phyloP scores from a whole-genome alignment of 2,329 filamentous ascomycete species.

The Thermothelomyces thermophilus region DNA sequence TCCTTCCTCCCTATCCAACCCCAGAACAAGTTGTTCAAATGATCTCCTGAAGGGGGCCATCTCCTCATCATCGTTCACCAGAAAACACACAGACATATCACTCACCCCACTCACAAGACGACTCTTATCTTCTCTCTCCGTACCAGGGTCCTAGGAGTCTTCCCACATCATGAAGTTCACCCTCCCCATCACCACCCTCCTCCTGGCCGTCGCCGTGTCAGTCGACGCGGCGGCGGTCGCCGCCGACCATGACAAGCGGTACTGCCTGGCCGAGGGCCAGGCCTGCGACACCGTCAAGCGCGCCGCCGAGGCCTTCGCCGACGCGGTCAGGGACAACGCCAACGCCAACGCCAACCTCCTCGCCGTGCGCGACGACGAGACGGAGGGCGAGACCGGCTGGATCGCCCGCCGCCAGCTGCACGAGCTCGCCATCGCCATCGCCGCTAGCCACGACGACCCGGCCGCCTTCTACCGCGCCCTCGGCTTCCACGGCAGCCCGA shows the following conservation, averaged over 20 bases:
- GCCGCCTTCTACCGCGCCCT: constrained; percentile 31
- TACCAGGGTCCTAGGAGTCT: background rate
- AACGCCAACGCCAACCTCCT: too few species aligned
- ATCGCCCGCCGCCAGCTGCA: constrained; percentile 34
- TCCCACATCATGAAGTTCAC: constrained; percentile 28
- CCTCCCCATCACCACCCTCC: constrained; percentile 23
- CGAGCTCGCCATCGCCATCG: constrained; percentile 34
- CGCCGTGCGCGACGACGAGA: constrained; percentile 30
- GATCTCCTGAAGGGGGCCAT: background rate
- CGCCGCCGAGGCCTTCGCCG: constrained; percentile 31
- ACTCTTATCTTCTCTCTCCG: background rate
- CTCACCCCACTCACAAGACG: too few species aligned
- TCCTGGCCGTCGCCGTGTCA: constrained; percentile 23
- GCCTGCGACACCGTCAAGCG: constrained; percentile 32
- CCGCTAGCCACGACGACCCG: constrained; percentile 29
- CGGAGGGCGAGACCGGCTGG: constrained; percentile 31
- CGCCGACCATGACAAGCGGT: constrained; percentile 23
- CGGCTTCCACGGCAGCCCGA: constrained; percentile 23
- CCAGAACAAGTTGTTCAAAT: background rate
- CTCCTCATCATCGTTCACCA: too few species aligned
- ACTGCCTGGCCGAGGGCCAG: constrained; percentile 20
- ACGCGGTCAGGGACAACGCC: constrained; percentile 24
- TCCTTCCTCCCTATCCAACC: background rate
- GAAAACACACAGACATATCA: too few species aligned
- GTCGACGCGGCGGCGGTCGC: constrained; percentile 27